Conservation (phyloP, 352 stramenopile species). For the Thraustotheca clavata region DNA sequence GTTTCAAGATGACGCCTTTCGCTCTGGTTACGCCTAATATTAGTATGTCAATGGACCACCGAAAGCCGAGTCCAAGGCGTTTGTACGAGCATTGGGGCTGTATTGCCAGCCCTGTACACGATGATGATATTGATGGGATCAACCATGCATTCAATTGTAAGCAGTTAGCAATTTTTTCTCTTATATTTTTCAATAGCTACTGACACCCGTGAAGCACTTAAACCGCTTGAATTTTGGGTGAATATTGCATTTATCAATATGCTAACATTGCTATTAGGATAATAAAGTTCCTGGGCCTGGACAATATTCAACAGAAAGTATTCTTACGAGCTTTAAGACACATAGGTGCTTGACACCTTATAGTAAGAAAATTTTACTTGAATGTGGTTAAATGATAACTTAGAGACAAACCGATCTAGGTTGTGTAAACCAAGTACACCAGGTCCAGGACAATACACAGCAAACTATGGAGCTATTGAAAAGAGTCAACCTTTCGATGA, state of each 20-base stretch:
- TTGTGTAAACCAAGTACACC: not conserved
- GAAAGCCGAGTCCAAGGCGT: not conserved
- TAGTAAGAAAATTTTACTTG: not conserved
- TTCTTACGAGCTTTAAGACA: slow-evolving; percentile 6
- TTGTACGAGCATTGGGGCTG: slow-evolving; percentile 21
- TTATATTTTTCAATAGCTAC: not conserved
- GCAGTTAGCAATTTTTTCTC: no score
- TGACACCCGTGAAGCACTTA: not conserved
- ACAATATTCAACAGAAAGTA: slow-evolving; percentile 3
- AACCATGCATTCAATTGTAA: not conserved
- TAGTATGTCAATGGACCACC: no score
- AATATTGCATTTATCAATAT: not conserved
- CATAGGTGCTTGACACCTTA: not conserved
- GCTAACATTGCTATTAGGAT: not conserved
- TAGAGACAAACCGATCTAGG: not conserved
- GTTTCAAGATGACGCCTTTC: no score
- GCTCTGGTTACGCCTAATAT: no score
- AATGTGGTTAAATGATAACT: not conserved
- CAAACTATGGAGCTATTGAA: slow-evolving; percentile 6
- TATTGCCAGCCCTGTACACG: slow-evolving; percentile 7
- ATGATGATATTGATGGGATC: not conserved
- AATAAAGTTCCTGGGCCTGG: slow-evolving; percentile 10
- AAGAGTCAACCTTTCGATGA: slow-evolving; percentile 9
- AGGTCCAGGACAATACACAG: slow-evolving; percentile 15
- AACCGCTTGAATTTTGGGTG: not conserved